Evolutionary conservation across 306 rosid species (phyloP), one percentile per base, ranked within the genome.

Genomic region (Rosa chinensis): DNA sequence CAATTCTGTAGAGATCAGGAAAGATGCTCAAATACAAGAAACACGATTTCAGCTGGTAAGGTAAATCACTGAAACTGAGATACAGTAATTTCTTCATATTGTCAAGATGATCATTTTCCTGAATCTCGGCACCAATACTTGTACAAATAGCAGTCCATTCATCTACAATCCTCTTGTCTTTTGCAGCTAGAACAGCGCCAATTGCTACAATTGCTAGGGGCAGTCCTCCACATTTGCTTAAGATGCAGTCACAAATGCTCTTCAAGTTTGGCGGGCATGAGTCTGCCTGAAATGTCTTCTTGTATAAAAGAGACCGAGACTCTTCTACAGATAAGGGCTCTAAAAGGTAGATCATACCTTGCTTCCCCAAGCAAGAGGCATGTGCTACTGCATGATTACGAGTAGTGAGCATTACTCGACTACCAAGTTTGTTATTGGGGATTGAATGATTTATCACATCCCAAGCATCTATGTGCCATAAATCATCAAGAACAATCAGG

Each of bases 171-270:
- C 25, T 68, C 74, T 59, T 49, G 75, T 85, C 89, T 76, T 89
- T 89, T 0, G 84, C 81, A 39, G 90, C 92, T 75, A 88, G 79
- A 80, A 83, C 76, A 28, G 87, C 89, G 74, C 88, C 75, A 18
- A 89, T 62, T 21, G 93, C 93, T 13, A 86, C 89, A 73, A 89
- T 88, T 63, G 93, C 96, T 75, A 88, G 92, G 9, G 96, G 96
- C 32, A 91, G 83, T 20, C 96, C 93, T 53, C 77, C 90, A 10
- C 96, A 91, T 66, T 78, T 89, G 75, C 67, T 76, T 45, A 89
- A 72, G 43, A 85, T 78, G 43, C 37, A 3, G 32, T 58, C 76
- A 52, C 88, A 86, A 3, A 68, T 86, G 4, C 56, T 70, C 68
- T 76, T 78, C 81, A 89, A 83, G 72, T 76, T 61, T 2, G 85